Evolutionary conservation across 192 early-diverging fungal genomes (phyloP).

Genomic region (Backusella psychrophila): DNA sequence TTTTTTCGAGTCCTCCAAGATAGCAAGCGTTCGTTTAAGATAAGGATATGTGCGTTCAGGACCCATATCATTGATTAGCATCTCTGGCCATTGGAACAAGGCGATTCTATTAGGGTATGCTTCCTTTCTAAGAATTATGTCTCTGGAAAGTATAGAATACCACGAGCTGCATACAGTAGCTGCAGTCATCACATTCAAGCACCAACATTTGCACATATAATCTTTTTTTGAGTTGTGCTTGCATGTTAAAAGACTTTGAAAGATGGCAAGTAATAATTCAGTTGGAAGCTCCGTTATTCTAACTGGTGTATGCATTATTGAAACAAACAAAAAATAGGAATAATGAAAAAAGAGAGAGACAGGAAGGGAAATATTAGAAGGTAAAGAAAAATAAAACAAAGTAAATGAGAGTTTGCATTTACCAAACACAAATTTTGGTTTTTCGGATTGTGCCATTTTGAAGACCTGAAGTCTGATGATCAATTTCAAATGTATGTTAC

Average conservation of each 20-base stretch:
- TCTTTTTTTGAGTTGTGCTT: not conserved
- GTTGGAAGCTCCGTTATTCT: not conserved
- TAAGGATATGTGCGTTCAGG: constrained; percentile 7
- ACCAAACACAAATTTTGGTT: not conserved
- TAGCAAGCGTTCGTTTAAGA: not conserved
- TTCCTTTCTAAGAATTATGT: not conserved
- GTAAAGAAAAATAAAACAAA: not conserved
- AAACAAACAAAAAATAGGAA: not conserved
- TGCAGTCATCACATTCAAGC: not conserved
- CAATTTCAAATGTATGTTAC: not conserved
- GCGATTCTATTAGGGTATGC: not conserved
- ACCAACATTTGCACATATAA: not conserved
- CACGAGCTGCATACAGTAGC: not conserved
- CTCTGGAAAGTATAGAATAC: not conserved
- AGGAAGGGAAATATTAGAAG: not conserved
- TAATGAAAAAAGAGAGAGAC: not conserved
- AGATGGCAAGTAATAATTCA: not conserved
- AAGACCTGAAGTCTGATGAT: not conserved
- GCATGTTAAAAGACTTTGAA: not conserved
- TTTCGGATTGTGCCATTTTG: not conserved
- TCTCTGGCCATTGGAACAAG: not conserved
- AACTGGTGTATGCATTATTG: not conserved
- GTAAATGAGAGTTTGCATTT: not conserved
- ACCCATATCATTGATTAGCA: not conserved
- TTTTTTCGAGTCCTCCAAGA: not conserved